phyloP scores from a whole-genome alignment of 768 basidiomycete species.

The Phanerodontia chrysosporium region DNA sequence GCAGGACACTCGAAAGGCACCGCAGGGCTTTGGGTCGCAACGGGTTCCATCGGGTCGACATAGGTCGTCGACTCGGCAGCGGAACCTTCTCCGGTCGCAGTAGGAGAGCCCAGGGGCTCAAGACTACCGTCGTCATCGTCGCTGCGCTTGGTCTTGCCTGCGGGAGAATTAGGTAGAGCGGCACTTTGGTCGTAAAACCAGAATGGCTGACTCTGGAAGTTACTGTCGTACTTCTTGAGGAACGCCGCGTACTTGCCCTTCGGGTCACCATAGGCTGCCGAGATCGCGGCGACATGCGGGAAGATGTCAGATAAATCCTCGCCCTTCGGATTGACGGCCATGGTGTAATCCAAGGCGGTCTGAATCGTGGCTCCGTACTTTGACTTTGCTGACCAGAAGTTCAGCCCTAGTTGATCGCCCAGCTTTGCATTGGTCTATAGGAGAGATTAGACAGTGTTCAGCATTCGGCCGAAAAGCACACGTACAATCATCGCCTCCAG shows the following conservation, averaged over 20 bases:
- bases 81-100: neutral
- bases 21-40: neutral
- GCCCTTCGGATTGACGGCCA: conserved; percentile 36
- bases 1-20: conserved; percentile 36
- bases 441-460: neutral
- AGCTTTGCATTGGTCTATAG: conserved; percentile 48
- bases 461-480: neutral
- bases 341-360: conserved; percentile 45
- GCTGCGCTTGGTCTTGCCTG: conserved; percentile 20
- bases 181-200: conserved; percentile 46
- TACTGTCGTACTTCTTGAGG: conserved; percentile 28
- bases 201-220: conserved; percentile 36
- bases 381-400: conserved; percentile 44
- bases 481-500: conserved; percentile 54
- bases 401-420: conserved; percentile 44
- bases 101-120: neutral
- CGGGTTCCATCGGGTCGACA: neutral
- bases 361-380: conserved; percentile 50
- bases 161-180: conserved; percentile 37
- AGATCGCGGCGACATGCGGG: conserved; percentile 49
- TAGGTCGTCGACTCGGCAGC: neutral
- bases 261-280: conserved; percentile 52
- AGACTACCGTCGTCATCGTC: neutral
- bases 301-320: conserved; percentile 38
- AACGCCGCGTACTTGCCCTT: conserved; percentile 44